These are phyloP conservation scores for Nannizziopsis barbatae DNA, from an alignment of 2,329 filamentous ascomycete species.

Conservation along the genomic window DNA sequence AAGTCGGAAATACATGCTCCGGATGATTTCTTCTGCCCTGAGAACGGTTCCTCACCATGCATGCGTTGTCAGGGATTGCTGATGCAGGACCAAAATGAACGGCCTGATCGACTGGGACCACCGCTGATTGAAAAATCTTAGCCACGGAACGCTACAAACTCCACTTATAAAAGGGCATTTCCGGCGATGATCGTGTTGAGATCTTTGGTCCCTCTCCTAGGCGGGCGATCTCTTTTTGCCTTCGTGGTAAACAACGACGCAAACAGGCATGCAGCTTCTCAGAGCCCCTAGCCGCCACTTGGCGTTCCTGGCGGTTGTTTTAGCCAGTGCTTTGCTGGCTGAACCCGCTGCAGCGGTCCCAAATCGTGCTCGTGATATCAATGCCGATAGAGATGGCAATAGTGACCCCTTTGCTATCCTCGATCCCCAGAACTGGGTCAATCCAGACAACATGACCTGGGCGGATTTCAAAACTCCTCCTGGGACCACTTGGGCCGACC, in stretches of 20 bases:
- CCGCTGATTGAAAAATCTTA: neutral
- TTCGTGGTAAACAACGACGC: neutral
- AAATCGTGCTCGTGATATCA: neutral
- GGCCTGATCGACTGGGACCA: slow-evolving; percentile 1
- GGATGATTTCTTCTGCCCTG: slow-evolving; percentile 1
- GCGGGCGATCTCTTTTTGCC: slow-evolving; percentile 1
- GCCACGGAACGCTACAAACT: neutral
- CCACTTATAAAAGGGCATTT: neutral
- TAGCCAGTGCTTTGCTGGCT: slow-evolving; percentile 12
- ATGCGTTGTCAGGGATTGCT: slow-evolving; percentile 1
- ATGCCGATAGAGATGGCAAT: neutral
- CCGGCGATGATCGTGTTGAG: neutral
- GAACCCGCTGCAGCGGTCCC: slow-evolving; percentile 6
- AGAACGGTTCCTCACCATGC: slow-evolving; percentile 8
- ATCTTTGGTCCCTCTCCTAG: slow-evolving; percentile 2
- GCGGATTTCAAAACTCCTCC: slow-evolving; percentile 13
- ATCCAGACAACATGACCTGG: slow-evolving; percentile 17
- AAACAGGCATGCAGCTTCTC: slow-evolving; percentile 11
- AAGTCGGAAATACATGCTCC: neutral
- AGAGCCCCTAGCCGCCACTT: neutral
- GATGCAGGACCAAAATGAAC: neutral
- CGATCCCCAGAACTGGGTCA: slow-evolving; percentile 17
- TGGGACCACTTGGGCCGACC: slow-evolving; percentile 15
- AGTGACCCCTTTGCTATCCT: slow-evolving; percentile 15
- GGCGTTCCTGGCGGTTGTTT: slow-evolving; percentile 5